These are phyloP conservation scores for Kluyveromyces marxianus DNA, from an alignment of 1,139 yeast genomes.

Conservation along the genomic window DNA sequence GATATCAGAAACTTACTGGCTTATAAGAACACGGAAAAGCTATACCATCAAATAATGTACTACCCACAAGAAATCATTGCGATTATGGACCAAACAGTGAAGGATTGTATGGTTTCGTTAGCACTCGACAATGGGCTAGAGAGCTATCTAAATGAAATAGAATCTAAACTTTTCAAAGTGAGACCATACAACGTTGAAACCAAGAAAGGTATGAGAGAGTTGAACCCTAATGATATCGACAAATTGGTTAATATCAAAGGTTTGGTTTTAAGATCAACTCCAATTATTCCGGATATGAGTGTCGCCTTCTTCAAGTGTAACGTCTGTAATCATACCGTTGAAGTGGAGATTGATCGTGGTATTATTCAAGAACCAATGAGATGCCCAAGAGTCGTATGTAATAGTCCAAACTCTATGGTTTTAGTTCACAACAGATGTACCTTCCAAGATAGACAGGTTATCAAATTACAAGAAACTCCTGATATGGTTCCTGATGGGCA, in stretches of 20 bases:
- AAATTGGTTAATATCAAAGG: constrained; percentile 90
- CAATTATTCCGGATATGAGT: constrained; percentile 96
- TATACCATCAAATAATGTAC: constrained; percentile 77
- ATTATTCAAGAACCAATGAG: constrained; percentile 86
- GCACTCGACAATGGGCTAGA: constrained; percentile 43
- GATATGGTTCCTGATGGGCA: constrained; percentile 98
- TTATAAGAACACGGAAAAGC: constrained; percentile 65
- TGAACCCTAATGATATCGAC: constrained; percentile 93
- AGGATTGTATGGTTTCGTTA: constrained; percentile 79
- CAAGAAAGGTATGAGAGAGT: constrained; percentile 81
- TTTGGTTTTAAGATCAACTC: constrained; percentile 76
- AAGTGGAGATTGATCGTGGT: constrained; percentile 91
- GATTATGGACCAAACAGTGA: constrained; percentile 92
- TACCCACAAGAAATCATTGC: constrained; percentile 97
- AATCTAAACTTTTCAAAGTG: constrained; percentile 73
- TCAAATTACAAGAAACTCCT: constrained; percentile 93
- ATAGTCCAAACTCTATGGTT: constrained; percentile 82
- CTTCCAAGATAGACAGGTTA: constrained; percentile 91
- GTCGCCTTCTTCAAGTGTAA: constrained; percentile 93
- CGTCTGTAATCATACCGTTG: constrained; percentile 89
- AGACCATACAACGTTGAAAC: constrained; percentile 76
- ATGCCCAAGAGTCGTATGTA: constrained; percentile 86
- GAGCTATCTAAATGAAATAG: constrained; percentile 51
- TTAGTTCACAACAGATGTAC: constrained; percentile 85
- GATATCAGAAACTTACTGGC: constrained; percentile 77